Percentiles rank a stretch among this genome's conserved stretches.
Evolutionary conservation across 1,139 yeast genomes (phyloP).

Genomic region (Yamadazyma jaroonii): DNA sequence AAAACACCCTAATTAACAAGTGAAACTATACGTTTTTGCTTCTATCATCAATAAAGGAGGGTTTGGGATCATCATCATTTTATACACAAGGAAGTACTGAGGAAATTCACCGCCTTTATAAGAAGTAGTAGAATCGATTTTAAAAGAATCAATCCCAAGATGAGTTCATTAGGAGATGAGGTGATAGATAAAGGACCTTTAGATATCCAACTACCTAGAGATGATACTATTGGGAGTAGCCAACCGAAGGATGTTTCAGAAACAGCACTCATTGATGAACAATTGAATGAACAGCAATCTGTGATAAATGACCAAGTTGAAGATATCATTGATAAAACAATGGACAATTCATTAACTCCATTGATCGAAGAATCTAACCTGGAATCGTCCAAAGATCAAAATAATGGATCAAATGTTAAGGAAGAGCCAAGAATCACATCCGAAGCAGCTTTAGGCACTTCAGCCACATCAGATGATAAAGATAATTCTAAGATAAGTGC

Average conservation of each 20-base stretch:
- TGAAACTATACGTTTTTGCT: too few relatives aligned
- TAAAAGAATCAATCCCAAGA: constrained; percentile 1
- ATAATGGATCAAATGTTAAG: background rate
- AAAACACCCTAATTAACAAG: constrained; percentile 1
- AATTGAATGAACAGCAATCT: too few relatives aligned
- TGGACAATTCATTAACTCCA: too few relatives aligned
- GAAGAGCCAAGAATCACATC: constrained; percentile 16
- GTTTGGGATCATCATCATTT: too few relatives aligned
- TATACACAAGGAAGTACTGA: too few relatives aligned
- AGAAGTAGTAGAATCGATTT: background rate
- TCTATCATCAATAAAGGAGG: too few relatives aligned
- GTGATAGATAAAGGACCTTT: constrained; percentile 10
- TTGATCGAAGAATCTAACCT: too few relatives aligned
- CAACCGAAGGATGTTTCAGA: too few relatives aligned
- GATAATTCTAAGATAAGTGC: constrained; percentile 68
- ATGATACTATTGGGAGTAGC: background rate
- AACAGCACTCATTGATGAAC: too few relatives aligned
- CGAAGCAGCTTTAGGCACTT: constrained; percentile 21
- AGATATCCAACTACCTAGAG: background rate
- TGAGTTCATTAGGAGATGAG: constrained; percentile 18
- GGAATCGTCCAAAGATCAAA: too few relatives aligned
- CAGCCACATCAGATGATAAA: constrained; percentile 18
- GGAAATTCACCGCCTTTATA: background rate
- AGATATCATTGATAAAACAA: too few relatives aligned
- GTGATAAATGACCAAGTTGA: too few relatives aligned